Evolutionary conservation across 257 asterid species (phyloP), one percentile per base, ranked within the genome.

Genomic region (Primulina tabacum): DNA sequence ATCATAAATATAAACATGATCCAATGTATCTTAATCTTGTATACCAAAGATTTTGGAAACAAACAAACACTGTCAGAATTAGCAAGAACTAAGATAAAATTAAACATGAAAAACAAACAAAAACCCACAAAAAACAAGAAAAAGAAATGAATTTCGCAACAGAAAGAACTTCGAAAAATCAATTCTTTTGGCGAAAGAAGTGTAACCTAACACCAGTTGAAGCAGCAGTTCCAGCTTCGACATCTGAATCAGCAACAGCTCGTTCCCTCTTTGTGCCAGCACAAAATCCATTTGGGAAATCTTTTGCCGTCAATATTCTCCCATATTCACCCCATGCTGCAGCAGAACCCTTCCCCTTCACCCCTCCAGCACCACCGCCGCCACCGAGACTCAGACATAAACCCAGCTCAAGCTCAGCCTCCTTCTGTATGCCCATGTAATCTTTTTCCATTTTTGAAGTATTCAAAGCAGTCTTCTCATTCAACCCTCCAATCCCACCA

Each of bases 301-400:
- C 96, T 74, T 89, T 83, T 7, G 96, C 98, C 10, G 96, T 92
- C 75, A 92, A 81, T 10, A 92, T 92, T 79, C 98, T 84, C 4
- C 91, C 89, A 73, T 70, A 78, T 8, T 79, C 85, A 29, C 83
- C 72, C 87, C 86, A 82, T 67, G 80, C 79, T 70, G 70, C 43
- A 1, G 32, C 1, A 9, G 16, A 12, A 28, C 77, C 79, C 62
- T 74, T 79, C 34, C 58, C 67, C 65, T 81, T 76, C 68, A 60
- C 75, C 70, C 6, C 68, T 9, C 43, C 77, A 8, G 71, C 67
- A 18, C 77, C 74, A 18, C 77, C 74, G 4, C 81, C 60, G 28
- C 61, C 63, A 0, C 87, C 85, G 21, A 87, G 79, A n/a, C 96
- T 86, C 62, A 92, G 56, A 30, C 94, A 90, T 61, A 89, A 75